These are phyloP conservation scores for Puccinia brachypodii DNA, from an alignment of 1,284 basidiomycete genomes.

Conservation along the genomic window DNA sequence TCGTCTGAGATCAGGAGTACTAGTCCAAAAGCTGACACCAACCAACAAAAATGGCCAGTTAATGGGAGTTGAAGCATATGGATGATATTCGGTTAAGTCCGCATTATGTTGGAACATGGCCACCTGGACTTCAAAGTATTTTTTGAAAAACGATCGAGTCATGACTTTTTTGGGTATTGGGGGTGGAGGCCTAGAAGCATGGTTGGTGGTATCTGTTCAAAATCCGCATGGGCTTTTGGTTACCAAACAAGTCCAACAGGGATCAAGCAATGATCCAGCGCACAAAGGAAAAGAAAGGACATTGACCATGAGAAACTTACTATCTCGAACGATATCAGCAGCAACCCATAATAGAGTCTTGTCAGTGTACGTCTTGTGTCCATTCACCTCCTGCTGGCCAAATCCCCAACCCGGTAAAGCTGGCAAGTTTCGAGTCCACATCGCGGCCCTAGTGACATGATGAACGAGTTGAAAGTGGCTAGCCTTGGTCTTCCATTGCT, in stretches of 20 bases:
- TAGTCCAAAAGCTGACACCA: constrained; percentile 98
- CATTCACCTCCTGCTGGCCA: constrained; percentile 96
- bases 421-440: constrained; percentile 82
- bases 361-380: constrained; percentile 87
- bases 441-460: constrained; percentile 79
- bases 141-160: constrained; percentile 85
- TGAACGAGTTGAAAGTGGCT: constrained; percentile 87
- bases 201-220: constrained; percentile 27
- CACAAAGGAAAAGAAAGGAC: not conserved
- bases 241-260: not conserved
- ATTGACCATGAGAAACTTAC: constrained; percentile 15
- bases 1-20: constrained; percentile 72
- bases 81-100: constrained; percentile 88
- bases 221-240: not conserved
- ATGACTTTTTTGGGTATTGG: constrained; percentile 68
- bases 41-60: constrained; percentile 96
- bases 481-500: constrained; percentile 85
- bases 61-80: constrained; percentile 88
- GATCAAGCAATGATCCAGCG: not conserved
- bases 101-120: constrained; percentile 98
- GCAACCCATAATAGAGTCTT: constrained; percentile 83
- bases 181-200: constrained; percentile 48
- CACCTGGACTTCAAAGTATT: constrained; percentile 88
- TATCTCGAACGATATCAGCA: constrained; percentile 72
- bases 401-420: constrained; percentile 93